A percentile compares a stretch with the other conserved stretches of the same genome.
Conservation (phyloP, 805 yeast genomes). For the Spathaspora boniae region DNA sequence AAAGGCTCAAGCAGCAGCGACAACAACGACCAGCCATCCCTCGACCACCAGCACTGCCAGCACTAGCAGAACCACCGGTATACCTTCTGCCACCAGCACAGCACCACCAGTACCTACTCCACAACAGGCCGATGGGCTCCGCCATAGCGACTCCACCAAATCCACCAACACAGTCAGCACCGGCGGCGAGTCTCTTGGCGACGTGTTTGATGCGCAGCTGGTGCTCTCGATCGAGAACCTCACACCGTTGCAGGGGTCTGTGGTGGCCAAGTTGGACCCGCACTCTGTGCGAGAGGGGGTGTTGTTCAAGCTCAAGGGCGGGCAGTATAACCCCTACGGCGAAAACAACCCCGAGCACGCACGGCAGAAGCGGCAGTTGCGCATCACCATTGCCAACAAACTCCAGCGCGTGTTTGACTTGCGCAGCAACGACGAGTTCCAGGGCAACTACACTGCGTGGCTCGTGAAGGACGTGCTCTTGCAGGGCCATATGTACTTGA, state of each 20-base stretch:
- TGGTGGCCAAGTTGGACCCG: constrained; percentile 26
- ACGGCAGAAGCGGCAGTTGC: constrained; percentile 6
- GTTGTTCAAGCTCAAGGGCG: constrained; percentile 8
- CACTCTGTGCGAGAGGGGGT: constrained; percentile 13
- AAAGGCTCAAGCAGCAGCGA: no score
- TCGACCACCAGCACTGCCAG: no score
- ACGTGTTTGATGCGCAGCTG: background rate
- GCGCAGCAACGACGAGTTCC: constrained; percentile 51
- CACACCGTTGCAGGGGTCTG: constrained; percentile 24
- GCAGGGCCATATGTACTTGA: constrained; percentile 82
- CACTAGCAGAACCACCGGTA: no score
- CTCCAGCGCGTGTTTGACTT: constrained; percentile 39
- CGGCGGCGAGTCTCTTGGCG: background rate
- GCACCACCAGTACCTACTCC: no score
- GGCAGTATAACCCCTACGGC: constrained; percentile 6
- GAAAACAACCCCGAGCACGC: constrained; percentile 9
- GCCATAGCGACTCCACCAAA: no score
- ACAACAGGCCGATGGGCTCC: no score
- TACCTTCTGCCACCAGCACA: no score
- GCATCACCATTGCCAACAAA: constrained; percentile 30
- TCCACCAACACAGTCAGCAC: no score
- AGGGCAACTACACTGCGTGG: constrained; percentile 74
- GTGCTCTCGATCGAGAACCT: background rate
- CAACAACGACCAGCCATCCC: no score
- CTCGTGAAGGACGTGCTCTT: constrained; percentile 73